Evolutionary conservation across 805 yeast species (phyloP), one percentile per base, ranked within the genome.

Genomic region (Sugiyamaella marilandica): DNA sequence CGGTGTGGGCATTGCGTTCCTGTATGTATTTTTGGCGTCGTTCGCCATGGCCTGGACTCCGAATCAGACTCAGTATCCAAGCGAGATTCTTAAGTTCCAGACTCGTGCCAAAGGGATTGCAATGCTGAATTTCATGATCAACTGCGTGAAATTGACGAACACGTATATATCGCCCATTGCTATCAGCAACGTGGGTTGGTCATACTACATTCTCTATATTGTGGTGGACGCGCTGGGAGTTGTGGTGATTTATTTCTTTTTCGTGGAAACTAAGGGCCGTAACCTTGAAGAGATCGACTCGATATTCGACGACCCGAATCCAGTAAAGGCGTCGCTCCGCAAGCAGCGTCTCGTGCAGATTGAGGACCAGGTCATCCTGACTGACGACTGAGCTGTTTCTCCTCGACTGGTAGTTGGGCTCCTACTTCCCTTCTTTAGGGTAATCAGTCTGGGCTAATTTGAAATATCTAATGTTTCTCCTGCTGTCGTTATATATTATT

Each of bases 231-330:
- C 61, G 10, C 53, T 62, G 36, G 65, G 65, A 47, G 57, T 59
- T 16, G 47, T 49, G 21, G 51, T 83, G 67, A 84, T 85, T 49
- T 81, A 78, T 76, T 82, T 86, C 74, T 75, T 78, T 60, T 79
- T 87, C 57, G 80, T 82, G 60, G 90, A 85, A 70, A 87, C 95
- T 54, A 82, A 79, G 71, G 94, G 94, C 54, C 76, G 84, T 64
- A 77, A 87, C 36, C 77, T 87, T 68, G 94, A 87, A 71, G 90
- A 86, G 72, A 86, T 86, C 59, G 89, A 85, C 65, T 82, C 78
- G 64, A 74, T 82, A 73, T 75, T 59, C 39, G 36, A 29, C 5
- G 53, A 47, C 5, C 45, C 39, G 5, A 54, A 52, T 45, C 61
- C 61, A 24, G 54, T 51, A 41, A 53, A 56, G 52, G 59, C 57